Evolutionary conservation across 768 basidiomycete genomes (phyloP), one percentile per base, ranked within the genome.

Genomic region (Kwoniella sp.): DNA sequence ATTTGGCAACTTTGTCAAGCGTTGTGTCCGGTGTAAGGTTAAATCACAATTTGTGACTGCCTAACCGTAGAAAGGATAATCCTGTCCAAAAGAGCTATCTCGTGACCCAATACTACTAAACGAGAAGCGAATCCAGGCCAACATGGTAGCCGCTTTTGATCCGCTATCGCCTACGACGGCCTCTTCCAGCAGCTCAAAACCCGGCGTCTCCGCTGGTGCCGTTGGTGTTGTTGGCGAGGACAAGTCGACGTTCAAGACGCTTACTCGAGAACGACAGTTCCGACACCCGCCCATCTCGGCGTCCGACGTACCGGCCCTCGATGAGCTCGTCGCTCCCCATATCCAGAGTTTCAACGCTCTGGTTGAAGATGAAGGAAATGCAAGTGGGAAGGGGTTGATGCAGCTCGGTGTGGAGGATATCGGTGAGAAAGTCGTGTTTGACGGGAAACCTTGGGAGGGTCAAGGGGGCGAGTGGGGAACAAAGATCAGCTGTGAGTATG

Each of bases 301-400:
- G 23, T 86, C 90, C 25, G 87, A 88, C 13, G 87, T 91, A 69
- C 87, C 87, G 22, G 90, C 90, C 58, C 84, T 98, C 66, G 92
- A 96, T 72, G 91, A 95, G 81, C 91, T 97, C 73, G 92, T 97
- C 59, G 83, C 87, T 25, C 95, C 96, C 5, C 94, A 97, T 79
- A 87, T 98, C 67, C 90, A 97, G 80, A 93, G 91, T 41, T 98
- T 99, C 85, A 95, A 98, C 81, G 89, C 92, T 17, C 85, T 99
- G 28, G 94, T 97, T 79, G 94, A 97, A 75, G 93, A 95, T 79
- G 90, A 90, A n/a, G 60, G 88, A 89, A 11, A 55, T 5, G 31
- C 22, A 72, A 88, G 88, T 15, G 91, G 90, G 1, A 85, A 85
- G 34, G 96, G 96, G 0, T 80, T 98, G 11, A 78, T 99, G 8